A percentile compares a stretch with the other conserved stretches of the same genome.
phyloP scores from a whole-genome alignment of 345 rosid genomes.

The Rhodamnia rubescens region DNA sequence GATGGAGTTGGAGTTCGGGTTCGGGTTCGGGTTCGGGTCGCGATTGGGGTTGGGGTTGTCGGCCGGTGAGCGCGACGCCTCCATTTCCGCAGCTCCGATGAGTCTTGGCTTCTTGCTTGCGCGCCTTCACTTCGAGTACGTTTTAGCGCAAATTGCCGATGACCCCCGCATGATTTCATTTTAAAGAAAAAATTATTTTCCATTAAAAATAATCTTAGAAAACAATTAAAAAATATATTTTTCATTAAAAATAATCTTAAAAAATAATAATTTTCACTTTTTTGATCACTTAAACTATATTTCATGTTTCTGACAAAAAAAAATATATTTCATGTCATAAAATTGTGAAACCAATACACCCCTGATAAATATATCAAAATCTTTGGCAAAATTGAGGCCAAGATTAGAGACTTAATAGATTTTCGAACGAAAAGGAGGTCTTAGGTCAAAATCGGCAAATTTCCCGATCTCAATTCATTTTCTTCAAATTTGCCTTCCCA shows the following conservation, averaged over 20 bases:
- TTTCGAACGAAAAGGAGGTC: not conserved
- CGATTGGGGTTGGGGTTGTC: conserved; percentile 7
- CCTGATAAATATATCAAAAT: not conserved
- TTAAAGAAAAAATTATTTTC: not conserved
- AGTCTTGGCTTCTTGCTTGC: not conserved
- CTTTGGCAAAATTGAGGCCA: not conserved
- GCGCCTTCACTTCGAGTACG: not conserved
- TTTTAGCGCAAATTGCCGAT: not conserved
- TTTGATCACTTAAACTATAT: too few species aligned
- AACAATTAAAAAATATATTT: too few species aligned
- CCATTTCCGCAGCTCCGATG: conserved; percentile 26
- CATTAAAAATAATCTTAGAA: not conserved
- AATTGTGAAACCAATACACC: too few species aligned
- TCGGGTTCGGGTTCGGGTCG: conserved; percentile 13
- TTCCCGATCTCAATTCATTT: not conserved
- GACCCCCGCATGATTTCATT: not conserved
- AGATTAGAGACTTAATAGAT: not conserved
- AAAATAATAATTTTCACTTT: too few species aligned
- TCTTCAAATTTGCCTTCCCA: not conserved
- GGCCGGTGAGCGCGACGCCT: conserved; percentile 28
- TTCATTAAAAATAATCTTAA: too few species aligned
- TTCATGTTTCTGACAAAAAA: too few species aligned
- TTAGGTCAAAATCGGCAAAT: fast-evolving
- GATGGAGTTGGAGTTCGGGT: conserved; percentile 14
- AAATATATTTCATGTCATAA: too few species aligned